Evolutionary conservation across 805 yeast species (phyloP).

Genomic region (Isabelozyma rhagii): DNA sequence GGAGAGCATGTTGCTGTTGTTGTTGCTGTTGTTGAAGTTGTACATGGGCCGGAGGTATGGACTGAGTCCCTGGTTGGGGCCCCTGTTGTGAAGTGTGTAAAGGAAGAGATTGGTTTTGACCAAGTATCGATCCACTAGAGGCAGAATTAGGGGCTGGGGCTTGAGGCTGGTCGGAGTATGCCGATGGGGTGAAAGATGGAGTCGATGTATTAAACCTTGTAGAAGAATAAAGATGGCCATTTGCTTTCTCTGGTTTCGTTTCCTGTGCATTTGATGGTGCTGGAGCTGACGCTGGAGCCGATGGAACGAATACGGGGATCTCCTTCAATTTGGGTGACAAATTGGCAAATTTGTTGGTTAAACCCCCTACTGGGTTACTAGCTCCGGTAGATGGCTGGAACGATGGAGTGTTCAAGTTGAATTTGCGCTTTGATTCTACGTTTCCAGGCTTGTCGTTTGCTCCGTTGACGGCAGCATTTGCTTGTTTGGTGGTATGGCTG

Average conservation of each 20-base stretch:
- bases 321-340: slow-evolving; percentile 48
- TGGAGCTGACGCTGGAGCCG: slow-evolving; percentile 14
- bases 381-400: slow-evolving; percentile 36
- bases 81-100: not conserved
- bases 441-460: slow-evolving; percentile 5
- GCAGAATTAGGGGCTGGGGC: slow-evolving; percentile 8
- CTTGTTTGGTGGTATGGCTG: slow-evolving; percentile 51
- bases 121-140: slow-evolving; percentile 5
- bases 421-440: slow-evolving; percentile 25
- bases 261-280: not conserved
- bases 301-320: slow-evolving; percentile 49
- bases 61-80: slow-evolving; percentile 9
- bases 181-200: slow-evolving; percentile 36
- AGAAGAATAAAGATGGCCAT: slow-evolving; percentile 2
- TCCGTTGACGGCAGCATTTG: not conserved
- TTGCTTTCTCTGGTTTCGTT: not conserved
- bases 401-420: slow-evolving; percentile 41
- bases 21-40: slow-evolving; percentile 14
- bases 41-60: slow-evolving; percentile 21
- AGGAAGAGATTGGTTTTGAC: not conserved
- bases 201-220: slow-evolving; percentile 35
- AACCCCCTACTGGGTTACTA: slow-evolving; percentile 9
- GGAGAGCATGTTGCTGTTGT: slow-evolving; percentile 3
- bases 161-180: slow-evolving; percentile 5
- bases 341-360: slow-evolving; percentile 36